Evolutionary conservation across 164 flowering plant species (phyloP), one percentile per base, ranked within the genome.

Genomic region (Houttuynia cordata): DNA sequence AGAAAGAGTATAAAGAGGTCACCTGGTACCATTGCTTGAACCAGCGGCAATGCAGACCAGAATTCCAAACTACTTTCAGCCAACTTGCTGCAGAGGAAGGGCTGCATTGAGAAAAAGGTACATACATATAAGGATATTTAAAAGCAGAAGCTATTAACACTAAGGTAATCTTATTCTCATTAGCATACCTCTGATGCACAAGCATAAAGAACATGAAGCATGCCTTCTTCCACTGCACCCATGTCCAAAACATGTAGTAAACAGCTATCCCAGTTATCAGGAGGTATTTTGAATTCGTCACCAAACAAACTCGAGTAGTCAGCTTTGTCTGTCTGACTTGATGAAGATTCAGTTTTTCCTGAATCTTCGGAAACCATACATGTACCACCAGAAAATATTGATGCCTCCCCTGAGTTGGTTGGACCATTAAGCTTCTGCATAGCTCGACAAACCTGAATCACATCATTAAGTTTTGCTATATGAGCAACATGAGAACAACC

Each of bases 21-120:
- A 75, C 78, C 97, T 84, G 97, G 96, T 49, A 91, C 69, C 71
- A 91, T 70, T 25, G 96, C 96, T 77, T 91, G 97, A 57, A 91
- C 77, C 51, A 91, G 80, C 13, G 97, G 97, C 57, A 91, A 68
- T 63, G 83, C 81, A 67, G 80, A 77, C 93, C 97, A 87, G 62
- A 86, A 73, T 51, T 83, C 85, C 61, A 76, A 71, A 68, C 76
- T 53, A 51, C 66, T 71, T 30, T 75, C 84, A 41, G 86, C 84
- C 71, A 91, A 64, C 69, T 75, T 84, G 67, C 70, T 67, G 72
- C 93, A 91, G 60, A 81, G 80, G 55, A 63, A 57, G 59, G 96
- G 85, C 97, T 91, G 85, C 61, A 64, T 57, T 57, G 53, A 47
- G 62, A 25, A 30, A 23, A 3, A 54, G 52, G 51, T 54, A 37